phyloP scores from a whole-genome alignment of 768 basidiomycete genomes.

The Pleurotus ostreatus region DNA sequence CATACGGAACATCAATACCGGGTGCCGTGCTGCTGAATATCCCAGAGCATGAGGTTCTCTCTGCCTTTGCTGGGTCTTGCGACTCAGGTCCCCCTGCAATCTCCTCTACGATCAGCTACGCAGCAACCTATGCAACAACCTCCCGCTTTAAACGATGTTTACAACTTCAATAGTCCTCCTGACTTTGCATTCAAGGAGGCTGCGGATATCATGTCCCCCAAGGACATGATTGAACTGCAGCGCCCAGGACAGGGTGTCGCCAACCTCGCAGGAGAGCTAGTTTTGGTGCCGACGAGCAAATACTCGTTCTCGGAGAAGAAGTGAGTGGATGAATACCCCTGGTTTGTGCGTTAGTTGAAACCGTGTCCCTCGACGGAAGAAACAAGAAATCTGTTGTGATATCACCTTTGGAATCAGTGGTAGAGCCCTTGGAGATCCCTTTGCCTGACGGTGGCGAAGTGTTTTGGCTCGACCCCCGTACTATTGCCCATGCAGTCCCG shows the following conservation, averaged over 20 bases:
- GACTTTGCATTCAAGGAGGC: conserved; percentile 60
- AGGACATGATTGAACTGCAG: conserved; percentile 64
- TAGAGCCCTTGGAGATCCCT: conserved; percentile 47
- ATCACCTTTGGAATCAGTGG: conserved; percentile 49
- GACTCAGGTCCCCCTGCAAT: conserved; percentile 47
- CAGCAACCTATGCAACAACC: conserved; percentile 19
- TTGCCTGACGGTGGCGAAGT: conserved; percentile 66
- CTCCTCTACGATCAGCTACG: conserved; percentile 15
- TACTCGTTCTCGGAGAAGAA: conserved; percentile 72
- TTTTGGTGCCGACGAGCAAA: conserved; percentile 60
- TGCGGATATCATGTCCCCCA: conserved; percentile 61
- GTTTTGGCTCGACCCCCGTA: conserved; percentile 74
- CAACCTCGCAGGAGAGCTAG: conserved; percentile 65
- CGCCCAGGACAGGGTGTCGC: conserved; percentile 66
- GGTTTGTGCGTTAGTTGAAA: no score
- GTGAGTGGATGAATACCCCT: conserved; percentile 34
- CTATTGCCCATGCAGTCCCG: conserved; percentile 66
- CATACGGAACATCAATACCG: neutral
- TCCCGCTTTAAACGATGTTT: neutral
- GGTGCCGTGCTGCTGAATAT: neutral
- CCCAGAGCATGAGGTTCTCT: conserved; percentile 48
- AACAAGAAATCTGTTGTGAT: conserved; percentile 68
- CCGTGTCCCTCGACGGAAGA: conserved; percentile 28
- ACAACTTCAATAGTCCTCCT: conserved; percentile 8
- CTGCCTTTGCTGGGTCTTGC: conserved; percentile 52